phyloP scores from a whole-genome alignment of 2,329 filamentous ascomycete species.

The Colletotrichum destructivum region DNA sequence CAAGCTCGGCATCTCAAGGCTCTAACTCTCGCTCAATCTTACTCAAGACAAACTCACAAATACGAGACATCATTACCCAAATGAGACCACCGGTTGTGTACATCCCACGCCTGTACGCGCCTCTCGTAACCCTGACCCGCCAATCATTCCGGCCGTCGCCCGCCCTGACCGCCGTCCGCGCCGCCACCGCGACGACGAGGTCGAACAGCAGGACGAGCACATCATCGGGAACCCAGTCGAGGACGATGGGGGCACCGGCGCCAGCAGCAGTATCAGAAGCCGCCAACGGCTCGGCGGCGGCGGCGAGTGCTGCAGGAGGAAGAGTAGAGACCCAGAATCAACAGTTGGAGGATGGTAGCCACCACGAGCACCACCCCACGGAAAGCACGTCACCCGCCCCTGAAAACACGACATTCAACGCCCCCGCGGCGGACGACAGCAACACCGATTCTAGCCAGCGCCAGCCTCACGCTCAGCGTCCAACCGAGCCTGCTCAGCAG shows the following conservation, averaged over 20 bases:
- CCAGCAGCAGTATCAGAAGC: background rate
- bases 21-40: slow-evolving; percentile 13
- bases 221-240: slow-evolving; percentile 34
- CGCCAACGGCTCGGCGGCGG: slow-evolving; percentile 4
- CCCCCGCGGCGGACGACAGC: slow-evolving; percentile 22
- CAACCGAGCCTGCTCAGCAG: background rate
- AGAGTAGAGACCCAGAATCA: slow-evolving; percentile 1
- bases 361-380: slow-evolving; percentile 39
- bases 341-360: slow-evolving; percentile 14
- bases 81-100: slow-evolving; percentile 23
- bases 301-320: slow-evolving; percentile 5
- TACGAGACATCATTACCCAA: slow-evolving; percentile 14
- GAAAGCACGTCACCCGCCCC: slow-evolving; percentile 41
- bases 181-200: slow-evolving; percentile 17
- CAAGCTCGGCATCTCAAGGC: slow-evolving; percentile 10
- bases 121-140: slow-evolving; percentile 22
- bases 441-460: slow-evolving; percentile 37
- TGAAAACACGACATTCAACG: slow-evolving; percentile 38
- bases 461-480: slow-evolving; percentile 21
- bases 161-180: slow-evolving; percentile 23
- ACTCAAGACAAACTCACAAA: background rate
- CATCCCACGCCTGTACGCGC: slow-evolving; percentile 33
- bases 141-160: slow-evolving; percentile 34
- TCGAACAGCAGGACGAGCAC: slow-evolving; percentile 32
- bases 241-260: background rate